Evolutionary conservation across 257 asterid genomes (phyloP).

Genomic region (Solanum chaucha): DNA sequence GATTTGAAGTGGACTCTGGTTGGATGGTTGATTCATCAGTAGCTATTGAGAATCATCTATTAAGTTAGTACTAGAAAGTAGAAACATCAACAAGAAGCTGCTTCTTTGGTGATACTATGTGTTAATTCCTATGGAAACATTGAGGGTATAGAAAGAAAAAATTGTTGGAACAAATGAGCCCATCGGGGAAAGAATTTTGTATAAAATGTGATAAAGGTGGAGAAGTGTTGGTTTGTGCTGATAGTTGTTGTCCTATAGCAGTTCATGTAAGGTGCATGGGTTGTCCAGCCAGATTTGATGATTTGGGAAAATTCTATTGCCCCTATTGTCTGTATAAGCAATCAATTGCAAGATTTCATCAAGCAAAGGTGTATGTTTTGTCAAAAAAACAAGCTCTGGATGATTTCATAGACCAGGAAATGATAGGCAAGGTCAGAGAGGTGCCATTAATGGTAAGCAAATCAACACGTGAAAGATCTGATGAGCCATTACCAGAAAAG

Average conservation of each 20-base stretch:
- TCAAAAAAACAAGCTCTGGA: constrained; percentile 48
- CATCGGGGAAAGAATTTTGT: constrained; percentile 33
- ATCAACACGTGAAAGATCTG: constrained; percentile 7
- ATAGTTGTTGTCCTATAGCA: constrained; percentile 52
- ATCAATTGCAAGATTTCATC: constrained; percentile 33
- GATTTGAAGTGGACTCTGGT: background rate
- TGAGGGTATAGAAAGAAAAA: background rate
- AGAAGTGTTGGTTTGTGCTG: constrained; percentile 51
- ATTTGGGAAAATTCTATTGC: constrained; percentile 52
- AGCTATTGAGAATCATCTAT: background rate
- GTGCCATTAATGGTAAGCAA: constrained; percentile 7
- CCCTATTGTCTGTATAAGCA: constrained; percentile 57
- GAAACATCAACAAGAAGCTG: background rate
- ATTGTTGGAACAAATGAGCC: constrained; percentile 32
- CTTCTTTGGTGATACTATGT: background rate
- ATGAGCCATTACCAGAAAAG: background rate
- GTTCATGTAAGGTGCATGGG: constrained; percentile 60
- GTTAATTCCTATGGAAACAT: background rate
- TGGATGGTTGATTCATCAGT: background rate
- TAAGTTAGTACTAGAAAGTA: background rate
- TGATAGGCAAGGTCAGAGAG: constrained; percentile 12
- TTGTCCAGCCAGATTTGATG: constrained; percentile 42
- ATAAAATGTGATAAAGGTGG: constrained; percentile 61
- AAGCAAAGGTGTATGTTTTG: constrained; percentile 44
- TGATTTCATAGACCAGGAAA: constrained; percentile 31